Percentiles rank a stretch among this genome's conserved stretches.
Conservation (phyloP, 306 rosid species). For the Sicyos baderoa region DNA sequence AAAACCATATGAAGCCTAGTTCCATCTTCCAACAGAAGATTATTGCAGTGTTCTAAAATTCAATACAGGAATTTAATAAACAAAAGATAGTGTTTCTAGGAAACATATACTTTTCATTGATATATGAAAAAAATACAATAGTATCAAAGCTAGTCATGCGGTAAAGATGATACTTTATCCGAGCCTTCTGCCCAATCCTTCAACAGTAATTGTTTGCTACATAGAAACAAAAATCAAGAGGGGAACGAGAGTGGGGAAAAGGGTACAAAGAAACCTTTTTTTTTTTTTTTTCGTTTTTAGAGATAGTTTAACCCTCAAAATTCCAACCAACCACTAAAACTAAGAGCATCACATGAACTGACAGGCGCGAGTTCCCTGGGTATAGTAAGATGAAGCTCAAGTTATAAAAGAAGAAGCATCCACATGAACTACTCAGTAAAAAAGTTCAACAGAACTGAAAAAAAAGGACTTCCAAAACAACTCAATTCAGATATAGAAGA, state of each 20-base stretch:
- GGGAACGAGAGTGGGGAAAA: neutral
- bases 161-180: neutral
- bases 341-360: too few relatives aligned
- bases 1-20: slow-evolving; percentile 6
- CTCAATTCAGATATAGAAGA: slow-evolving; percentile 4
- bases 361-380: too few relatives aligned
- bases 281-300: neutral
- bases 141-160: neutral
- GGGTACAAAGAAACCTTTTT: neutral
- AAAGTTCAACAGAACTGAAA: neutral
- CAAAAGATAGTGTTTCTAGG: neutral
- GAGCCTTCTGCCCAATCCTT: neutral
- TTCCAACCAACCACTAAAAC: neutral
- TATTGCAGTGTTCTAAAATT: slow-evolving; percentile 4
- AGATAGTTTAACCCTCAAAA: neutral
- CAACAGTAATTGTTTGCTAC: slow-evolving; percentile 7
- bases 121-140: too few relatives aligned
- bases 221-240: neutral
- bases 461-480: neutral
- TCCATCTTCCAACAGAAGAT: slow-evolving; percentile 1
- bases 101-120: too few relatives aligned
- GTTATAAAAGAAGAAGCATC: neutral
- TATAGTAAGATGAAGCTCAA: too few relatives aligned
- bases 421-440: neutral
- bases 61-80: slow-evolving; percentile 2